A percentile compares a stretch with the other conserved stretches of the same genome.
Evolutionary conservation across 805 yeast genomes (phyloP).

Genomic region (Yarrowia osloensis): DNA sequence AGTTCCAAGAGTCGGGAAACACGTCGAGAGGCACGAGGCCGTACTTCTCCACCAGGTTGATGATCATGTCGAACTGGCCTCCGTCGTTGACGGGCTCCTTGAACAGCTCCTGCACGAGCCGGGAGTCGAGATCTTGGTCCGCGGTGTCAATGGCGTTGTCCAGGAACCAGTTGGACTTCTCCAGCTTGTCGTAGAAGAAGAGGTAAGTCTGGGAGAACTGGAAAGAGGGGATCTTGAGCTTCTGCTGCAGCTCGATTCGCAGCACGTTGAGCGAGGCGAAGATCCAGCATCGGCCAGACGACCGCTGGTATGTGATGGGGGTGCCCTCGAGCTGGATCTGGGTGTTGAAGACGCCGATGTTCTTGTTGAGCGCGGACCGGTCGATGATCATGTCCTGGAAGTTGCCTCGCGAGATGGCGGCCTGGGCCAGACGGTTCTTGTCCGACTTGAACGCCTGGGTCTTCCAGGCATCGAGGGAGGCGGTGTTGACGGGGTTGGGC

Average conservation of each 20-base stretch:
- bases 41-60: constrained; percentile 73
- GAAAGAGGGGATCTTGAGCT: constrained; percentile 64
- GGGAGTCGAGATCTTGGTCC: constrained; percentile 64
- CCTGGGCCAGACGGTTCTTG: constrained; percentile 55
- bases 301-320: constrained; percentile 72
- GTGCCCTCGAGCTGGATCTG: constrained; percentile 54
- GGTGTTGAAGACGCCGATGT: constrained; percentile 46
- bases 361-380: constrained; percentile 32
- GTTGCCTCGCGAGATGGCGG: constrained; percentile 53
- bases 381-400: constrained; percentile 47
- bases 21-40: constrained; percentile 75
- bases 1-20: constrained; percentile 67
- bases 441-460: constrained; percentile 49
- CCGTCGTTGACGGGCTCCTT: constrained; percentile 75
- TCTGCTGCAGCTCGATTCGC: constrained; percentile 61
- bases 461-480: constrained; percentile 50
- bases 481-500: constrained; percentile 44
- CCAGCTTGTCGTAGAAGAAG: constrained; percentile 83
- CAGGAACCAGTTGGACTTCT: constrained; percentile 77
- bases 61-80: constrained; percentile 85
- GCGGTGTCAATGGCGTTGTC: constrained; percentile 74
- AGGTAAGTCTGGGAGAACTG: constrained; percentile 78
- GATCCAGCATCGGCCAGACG: constrained; percentile 86
- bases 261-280: constrained; percentile 80
- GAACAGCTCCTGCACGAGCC: constrained; percentile 67